Evolutionary conservation across 306 rosid species (phyloP), one percentile per base, ranked within the genome.

Genomic region (Cucumis melo): DNA sequence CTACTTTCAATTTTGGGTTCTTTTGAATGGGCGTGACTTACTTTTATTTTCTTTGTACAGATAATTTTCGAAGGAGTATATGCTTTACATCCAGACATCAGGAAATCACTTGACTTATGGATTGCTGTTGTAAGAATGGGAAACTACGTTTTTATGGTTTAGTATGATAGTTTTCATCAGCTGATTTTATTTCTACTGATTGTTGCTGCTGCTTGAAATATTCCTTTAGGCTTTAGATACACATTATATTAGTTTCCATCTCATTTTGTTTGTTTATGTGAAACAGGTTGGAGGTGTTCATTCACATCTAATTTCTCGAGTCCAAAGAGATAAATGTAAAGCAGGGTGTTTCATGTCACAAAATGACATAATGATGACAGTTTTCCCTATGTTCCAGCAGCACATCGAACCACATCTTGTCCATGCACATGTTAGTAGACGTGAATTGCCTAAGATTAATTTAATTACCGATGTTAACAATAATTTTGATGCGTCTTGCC

Each of bases 231-330:
- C 42, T 32, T 32, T 32, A 32, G 36, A 2, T 50, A 4, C 7
- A 63, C 36, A 32, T 32, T 16, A 79, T 6, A n/a, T 20, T 48
- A 29, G 32, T 51, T 73, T 66, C 10, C n/a, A 14, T 51, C 13
- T 57, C n/a, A 14, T 51, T 13, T 50, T 66, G 16, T 58, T 81
- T 38, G 15, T 74, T 54, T 24, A 10, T 20, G 57, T 46, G 78
- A 84, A 84, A 87, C 87, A 94, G 99, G 93, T 94, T 75, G 99
- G 99, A 62, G 99, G 99, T 71, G 99, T 94, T 84, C 99, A 94
- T 85, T 94, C 99, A 4, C 99, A 94, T 90, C 89, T 94, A 77
- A 89, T 94, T 84, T 92, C 99, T 85, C 89, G 98, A 77, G 99
- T 94, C 82, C 99, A 94, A 86, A 90, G 99, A 85, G 99, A 94